Evolutionary conservation across 495 filamentous ascomycete genomes (phyloP).

Genomic region (Cryomyces minteri): DNA sequence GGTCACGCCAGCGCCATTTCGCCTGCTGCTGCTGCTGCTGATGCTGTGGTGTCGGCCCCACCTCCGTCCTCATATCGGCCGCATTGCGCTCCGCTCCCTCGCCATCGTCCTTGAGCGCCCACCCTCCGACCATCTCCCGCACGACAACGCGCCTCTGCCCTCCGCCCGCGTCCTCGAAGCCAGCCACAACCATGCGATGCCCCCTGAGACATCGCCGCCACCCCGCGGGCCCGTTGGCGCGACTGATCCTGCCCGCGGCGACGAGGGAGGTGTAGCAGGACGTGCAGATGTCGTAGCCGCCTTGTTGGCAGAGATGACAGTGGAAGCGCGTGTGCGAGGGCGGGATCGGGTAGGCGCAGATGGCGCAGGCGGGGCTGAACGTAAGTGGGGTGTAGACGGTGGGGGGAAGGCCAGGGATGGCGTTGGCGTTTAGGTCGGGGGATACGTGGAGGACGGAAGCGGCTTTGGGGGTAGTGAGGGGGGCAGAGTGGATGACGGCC

Average conservation of each 20-base stretch:
- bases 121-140: slow-evolving; percentile 56
- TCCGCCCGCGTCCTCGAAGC: slow-evolving; percentile 44
- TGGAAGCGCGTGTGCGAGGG: slow-evolving; percentile 52
- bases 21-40: background rate
- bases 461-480: slow-evolving; percentile 7
- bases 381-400: slow-evolving; percentile 34
- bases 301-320: slow-evolving; percentile 47
- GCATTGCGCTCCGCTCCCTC: slow-evolving; percentile 8
- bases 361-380: slow-evolving; percentile 52
- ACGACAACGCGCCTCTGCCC: slow-evolving; percentile 38
- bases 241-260: slow-evolving; percentile 36
- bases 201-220: slow-evolving; percentile 64
- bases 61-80: background rate
- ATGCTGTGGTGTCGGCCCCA: background rate
- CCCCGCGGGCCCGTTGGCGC: slow-evolving; percentile 55
- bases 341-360: slow-evolving; percentile 53
- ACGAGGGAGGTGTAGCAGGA: slow-evolving; percentile 55
- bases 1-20: slow-evolving; percentile 14
- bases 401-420: slow-evolving; percentile 15
- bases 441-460: slow-evolving; percentile 10
- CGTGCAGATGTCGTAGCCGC: slow-evolving; percentile 71
- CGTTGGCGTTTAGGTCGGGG: slow-evolving; percentile 7
- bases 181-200: slow-evolving; percentile 74
- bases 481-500: background rate
- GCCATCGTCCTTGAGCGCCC: slow-evolving; percentile 36